Conservation (phyloP, 2,329 filamentous ascomycete genomes). For the Aspergillus sp. region DNA sequence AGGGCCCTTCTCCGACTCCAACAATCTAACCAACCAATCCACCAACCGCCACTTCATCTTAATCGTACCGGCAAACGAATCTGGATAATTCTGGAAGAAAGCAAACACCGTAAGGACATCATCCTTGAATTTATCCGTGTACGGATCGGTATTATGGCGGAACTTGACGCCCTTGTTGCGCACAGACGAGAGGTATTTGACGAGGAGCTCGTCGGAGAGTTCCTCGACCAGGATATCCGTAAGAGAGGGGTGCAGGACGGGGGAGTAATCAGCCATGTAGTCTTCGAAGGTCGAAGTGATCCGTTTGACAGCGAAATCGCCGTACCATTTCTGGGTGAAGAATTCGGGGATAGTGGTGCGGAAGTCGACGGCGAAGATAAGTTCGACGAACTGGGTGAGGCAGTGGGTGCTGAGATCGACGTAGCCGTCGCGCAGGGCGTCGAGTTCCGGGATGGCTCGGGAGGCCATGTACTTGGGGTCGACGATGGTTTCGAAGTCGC, state of each 20-base stretch:
- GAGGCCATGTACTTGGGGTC: conserved; percentile 75
- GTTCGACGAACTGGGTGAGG: conserved; percentile 78
- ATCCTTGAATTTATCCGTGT: conserved; percentile 89
- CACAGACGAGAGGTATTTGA: conserved; percentile 79
- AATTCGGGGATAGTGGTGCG: conserved; percentile 78
- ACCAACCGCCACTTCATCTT: conserved; percentile 93
- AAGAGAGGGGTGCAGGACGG: conserved; percentile 81
- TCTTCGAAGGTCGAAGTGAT: conserved; percentile 95
- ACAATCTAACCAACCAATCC: conserved; percentile 75
- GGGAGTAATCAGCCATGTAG: conserved; percentile 84
- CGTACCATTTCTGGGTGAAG: conserved; percentile 91
- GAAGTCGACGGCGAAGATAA: conserved; percentile 93
- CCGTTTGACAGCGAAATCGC: conserved; percentile 81
- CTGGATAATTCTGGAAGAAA: conserved; percentile 75
- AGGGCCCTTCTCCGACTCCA: conserved; percentile 73
- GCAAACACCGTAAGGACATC: conserved; percentile 88
- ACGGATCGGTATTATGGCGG: conserved; percentile 74
- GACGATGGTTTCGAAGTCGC: conserved; percentile 79
- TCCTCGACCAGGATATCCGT: conserved; percentile 92
- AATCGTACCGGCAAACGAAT: conserved; percentile 70
- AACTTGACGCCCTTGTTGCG: conserved; percentile 91
- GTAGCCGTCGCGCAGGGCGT: conserved; percentile 81
- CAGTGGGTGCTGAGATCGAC: conserved; percentile 94
- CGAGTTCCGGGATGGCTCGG: conserved; percentile 71
- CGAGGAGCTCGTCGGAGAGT: conserved; percentile 85